Percentiles rank a stretch among this genome's conserved stretches.
These are phyloP conservation scores for Aegle marmelos DNA, from an alignment of 345 rosid genomes.

Conservation along the genomic window DNA sequence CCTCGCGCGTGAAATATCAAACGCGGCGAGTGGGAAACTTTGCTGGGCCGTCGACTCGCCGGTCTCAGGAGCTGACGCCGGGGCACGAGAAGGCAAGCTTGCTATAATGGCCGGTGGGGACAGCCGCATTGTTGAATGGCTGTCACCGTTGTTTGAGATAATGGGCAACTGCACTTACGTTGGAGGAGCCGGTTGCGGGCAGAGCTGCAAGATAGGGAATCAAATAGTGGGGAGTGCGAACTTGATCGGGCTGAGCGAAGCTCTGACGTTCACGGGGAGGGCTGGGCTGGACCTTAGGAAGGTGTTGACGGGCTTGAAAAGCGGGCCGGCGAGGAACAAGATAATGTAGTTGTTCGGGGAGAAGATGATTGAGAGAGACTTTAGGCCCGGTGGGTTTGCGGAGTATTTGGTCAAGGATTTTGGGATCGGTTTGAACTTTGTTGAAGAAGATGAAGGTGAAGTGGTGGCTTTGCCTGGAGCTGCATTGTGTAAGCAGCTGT, in stretches of 20 bases:
- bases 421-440: conserved; percentile 67
- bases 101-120: conserved; percentile 76
- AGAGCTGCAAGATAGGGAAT: conserved; percentile 75
- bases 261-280: conserved; percentile 60
- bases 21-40: conserved; percentile 36
- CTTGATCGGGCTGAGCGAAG: conserved; percentile 72
- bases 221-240: conserved; percentile 74
- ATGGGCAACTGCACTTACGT: conserved; percentile 61
- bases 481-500: conserved; percentile 71
- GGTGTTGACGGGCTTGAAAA: conserved; percentile 46
- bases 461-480: conserved; percentile 59
- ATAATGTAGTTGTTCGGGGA: conserved; percentile 71
- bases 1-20: conserved; percentile 57
- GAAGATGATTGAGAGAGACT: conserved; percentile 62
- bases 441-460: conserved; percentile 42
- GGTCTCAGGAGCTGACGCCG: conserved; percentile 67
- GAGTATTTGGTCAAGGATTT: conserved; percentile 88
- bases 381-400: conserved; percentile 63
- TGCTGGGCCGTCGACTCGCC: conserved; percentile 84
- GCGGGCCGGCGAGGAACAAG: conserved; percentile 64
- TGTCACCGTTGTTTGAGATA: conserved; percentile 46
- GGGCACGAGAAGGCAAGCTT: conserved; percentile 67
- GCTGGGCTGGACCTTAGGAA: conserved; percentile 57
- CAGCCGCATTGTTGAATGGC: conserved; percentile 50
- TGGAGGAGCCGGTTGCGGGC: conserved; percentile 78